A percentile compares a stretch with the other conserved stretches of the same genome.
These are phyloP conservation scores for Immersiporthe knoxdaviesiana DNA, from an alignment of 2,329 filamentous ascomycete species.

Conservation along the genomic window DNA sequence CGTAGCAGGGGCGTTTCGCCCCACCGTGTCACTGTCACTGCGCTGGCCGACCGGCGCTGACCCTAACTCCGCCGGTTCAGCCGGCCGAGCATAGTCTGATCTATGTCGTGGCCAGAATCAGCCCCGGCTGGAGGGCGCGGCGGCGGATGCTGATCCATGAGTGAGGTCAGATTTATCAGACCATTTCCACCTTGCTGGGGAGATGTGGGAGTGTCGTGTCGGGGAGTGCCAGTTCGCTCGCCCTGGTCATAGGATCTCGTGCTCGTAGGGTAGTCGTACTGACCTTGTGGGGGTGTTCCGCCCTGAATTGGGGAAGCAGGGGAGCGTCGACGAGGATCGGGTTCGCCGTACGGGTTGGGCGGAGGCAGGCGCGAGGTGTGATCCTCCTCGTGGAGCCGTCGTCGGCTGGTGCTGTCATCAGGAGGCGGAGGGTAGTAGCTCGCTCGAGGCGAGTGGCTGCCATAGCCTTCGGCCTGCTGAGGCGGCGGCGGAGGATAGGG, in stretches of 20 bases:
- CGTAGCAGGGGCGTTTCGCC: not conserved
- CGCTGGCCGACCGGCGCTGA: constrained; percentile 6
- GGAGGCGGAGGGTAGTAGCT: constrained; percentile 41
- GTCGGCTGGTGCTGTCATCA: constrained; percentile 42
- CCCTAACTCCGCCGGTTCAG: constrained; percentile 45
- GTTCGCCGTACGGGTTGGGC: constrained; percentile 51
- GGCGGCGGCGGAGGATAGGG: constrained; percentile 31
- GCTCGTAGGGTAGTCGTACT: constrained; percentile 39
- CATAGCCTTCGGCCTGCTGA: constrained; percentile 20
- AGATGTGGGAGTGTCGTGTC: constrained; percentile 41
- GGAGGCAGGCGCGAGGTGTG: constrained; percentile 48
- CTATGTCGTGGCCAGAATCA: constrained; percentile 50
- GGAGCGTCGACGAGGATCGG: constrained; percentile 55
- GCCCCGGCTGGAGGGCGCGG: constrained; percentile 30
- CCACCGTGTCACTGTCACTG: not conserved
- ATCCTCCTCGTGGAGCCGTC: constrained; percentile 46
- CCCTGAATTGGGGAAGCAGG: constrained; percentile 52
- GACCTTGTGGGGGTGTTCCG: constrained; percentile 50
- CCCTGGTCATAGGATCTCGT: constrained; percentile 36
- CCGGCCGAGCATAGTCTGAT: constrained; percentile 58
- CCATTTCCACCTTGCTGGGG: constrained; percentile 36
- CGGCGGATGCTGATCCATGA: constrained; percentile 47
- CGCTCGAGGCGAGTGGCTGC: constrained; percentile 43
- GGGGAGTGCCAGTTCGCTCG: constrained; percentile 44
- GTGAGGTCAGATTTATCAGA: constrained; percentile 56